Percentiles rank a stretch among this genome's conserved stretches.
These are phyloP conservation scores for Capsicum chinense DNA, from an alignment of 257 asterid species.

Conservation along the genomic window DNA sequence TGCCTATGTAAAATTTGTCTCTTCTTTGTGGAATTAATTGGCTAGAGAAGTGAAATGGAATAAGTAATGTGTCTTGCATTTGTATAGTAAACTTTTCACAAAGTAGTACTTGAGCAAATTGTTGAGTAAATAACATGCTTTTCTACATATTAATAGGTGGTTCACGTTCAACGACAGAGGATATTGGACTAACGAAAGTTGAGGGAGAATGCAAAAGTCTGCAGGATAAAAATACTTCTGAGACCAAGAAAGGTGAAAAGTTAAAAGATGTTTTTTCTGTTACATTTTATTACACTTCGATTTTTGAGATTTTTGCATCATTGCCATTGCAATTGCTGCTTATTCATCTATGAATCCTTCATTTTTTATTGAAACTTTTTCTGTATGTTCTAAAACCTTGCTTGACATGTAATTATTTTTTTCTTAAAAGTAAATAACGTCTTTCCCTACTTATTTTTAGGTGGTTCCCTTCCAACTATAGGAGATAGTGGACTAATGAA, in stretches of 20 bases:
- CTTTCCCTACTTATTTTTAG: conserved; percentile 12
- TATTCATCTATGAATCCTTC: not conserved
- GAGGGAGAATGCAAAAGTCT: not conserved
- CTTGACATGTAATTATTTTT: too few species aligned
- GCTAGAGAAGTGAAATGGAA: not conserved
- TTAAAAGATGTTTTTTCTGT: not conserved
- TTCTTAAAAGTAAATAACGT: not conserved
- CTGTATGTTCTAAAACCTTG: not conserved
- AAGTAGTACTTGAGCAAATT: not conserved
- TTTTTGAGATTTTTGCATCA: not conserved
- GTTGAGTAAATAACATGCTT: not conserved
- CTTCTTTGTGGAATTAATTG: not conserved
- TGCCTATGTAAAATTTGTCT: too few species aligned
- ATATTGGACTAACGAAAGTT: not conserved
- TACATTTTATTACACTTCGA: not conserved
- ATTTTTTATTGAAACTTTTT: not conserved
- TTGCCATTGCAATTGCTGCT: not conserved
- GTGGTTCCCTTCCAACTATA: not conserved
- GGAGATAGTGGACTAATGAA: not conserved
- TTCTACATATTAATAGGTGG: not conserved
- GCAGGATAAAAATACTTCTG: not conserved
- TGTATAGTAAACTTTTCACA: not conserved
- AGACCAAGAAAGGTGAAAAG: not conserved
- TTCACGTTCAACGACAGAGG: not conserved
- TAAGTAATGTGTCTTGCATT: not conserved